These are phyloP conservation scores for Onygenales sp. DNA, from an alignment of 2,329 filamentous ascomycete genomes.

Conservation along the genomic window DNA sequence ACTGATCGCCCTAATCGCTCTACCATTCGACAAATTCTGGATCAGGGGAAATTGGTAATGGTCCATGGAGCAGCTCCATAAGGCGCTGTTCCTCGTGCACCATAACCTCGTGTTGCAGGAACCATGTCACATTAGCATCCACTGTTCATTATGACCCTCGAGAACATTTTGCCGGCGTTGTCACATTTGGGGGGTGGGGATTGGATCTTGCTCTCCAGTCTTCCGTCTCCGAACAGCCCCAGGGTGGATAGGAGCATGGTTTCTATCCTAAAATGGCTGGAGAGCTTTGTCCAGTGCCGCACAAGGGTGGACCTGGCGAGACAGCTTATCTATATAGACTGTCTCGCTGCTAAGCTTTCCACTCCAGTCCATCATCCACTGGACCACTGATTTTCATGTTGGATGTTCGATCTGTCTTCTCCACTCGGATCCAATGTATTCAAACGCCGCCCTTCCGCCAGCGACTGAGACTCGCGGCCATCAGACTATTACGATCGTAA, in stretches of 20 bases:
- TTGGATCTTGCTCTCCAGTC: neutral
- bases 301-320: neutral
- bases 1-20: neutral
- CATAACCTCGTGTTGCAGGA: neutral
- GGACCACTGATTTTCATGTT: neutral
- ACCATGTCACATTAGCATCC: neutral
- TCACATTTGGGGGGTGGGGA: neutral
- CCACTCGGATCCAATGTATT: neutral
- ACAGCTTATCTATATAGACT: neutral
- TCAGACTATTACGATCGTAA: slow-evolving; percentile 1
- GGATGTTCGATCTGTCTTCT: neutral
- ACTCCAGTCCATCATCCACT: neutral
- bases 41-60: neutral
- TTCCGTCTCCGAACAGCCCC: neutral
- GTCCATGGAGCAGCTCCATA: neutral
- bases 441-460: neutral
- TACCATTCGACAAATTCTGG: neutral
- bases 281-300: neutral
- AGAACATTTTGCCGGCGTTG: neutral
- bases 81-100: neutral
- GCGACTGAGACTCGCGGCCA: neutral
- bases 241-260: neutral
- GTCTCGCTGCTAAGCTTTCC: neutral
- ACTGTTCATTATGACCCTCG: neutral
- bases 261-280: neutral